Evolutionary conservation across 805 yeast species (phyloP).

Genomic region (Metschnikowia arizonensis): DNA sequence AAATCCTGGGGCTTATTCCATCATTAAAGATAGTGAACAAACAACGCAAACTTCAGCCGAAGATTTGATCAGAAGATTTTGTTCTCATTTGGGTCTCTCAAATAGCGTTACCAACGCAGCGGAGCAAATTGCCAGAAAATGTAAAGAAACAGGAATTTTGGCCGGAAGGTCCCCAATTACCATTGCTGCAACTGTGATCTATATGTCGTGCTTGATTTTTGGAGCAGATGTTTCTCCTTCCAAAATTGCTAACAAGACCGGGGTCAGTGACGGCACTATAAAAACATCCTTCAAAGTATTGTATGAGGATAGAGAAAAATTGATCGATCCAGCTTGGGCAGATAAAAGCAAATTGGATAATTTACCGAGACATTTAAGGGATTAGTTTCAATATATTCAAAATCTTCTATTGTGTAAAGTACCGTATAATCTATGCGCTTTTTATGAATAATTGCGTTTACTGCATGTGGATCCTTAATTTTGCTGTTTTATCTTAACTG

Average conservation of each 20-base stretch:
- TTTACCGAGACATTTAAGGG: constrained; percentile 23
- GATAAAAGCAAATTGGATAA: constrained; percentile 56
- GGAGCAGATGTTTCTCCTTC: constrained; percentile 71
- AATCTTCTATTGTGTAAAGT: neutral
- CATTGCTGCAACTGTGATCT: constrained; percentile 95
- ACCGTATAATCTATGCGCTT: neutral
- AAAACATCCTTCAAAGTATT: constrained; percentile 84
- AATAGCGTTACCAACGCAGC: constrained; percentile 88
- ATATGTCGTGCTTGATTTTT: constrained; percentile 88
- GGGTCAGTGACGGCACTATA: constrained; percentile 96
- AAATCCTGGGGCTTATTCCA: constrained; percentile 39
- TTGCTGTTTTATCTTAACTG: neutral
- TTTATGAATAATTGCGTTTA: neutral
- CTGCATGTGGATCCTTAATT: neutral
- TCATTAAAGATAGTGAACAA: constrained; percentile 47
- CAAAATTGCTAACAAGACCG: constrained; percentile 85
- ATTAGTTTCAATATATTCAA: neutral
- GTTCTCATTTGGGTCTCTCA: constrained; percentile 87
- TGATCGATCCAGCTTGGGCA: constrained; percentile 76
- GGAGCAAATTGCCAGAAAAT: constrained; percentile 83
- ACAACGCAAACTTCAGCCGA: constrained; percentile 90
- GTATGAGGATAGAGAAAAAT: constrained; percentile 59
- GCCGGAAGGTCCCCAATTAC: constrained; percentile 98
- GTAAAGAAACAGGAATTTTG: constrained; percentile 86
- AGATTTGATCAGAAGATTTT: constrained; percentile 91